Evolutionary conservation across 495 filamentous ascomycete genomes (phyloP).

Genomic region (Rostrohypoxylon terebratum): DNA sequence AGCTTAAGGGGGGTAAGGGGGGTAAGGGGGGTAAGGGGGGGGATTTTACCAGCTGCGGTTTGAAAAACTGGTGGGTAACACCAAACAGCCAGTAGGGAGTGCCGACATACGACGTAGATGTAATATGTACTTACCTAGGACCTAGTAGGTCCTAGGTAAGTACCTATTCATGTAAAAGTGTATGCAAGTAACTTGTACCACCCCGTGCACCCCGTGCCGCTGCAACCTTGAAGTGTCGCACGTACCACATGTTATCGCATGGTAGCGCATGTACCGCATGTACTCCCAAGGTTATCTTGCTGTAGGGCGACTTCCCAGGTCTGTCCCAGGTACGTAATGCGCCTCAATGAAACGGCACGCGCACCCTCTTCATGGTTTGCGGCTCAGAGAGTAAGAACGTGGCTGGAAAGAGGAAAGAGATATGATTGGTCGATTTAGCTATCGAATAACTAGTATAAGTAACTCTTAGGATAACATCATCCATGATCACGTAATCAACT

Average conservation of each 20-base stretch:
- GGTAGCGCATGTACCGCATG: background rate
- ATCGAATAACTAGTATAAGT: background rate
- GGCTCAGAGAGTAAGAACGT: slow-evolving; percentile 35
- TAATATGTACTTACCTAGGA: too few species aligned
- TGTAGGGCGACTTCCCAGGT: slow-evolving; percentile 7
- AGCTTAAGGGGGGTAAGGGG: background rate
- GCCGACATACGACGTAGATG: too few species aligned
- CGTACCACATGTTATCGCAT: background rate
- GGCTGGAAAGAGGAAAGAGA: slow-evolving; percentile 12
- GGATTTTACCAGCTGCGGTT: too few species aligned
- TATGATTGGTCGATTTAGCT: slow-evolving; percentile 27
- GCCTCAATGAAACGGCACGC: slow-evolving; percentile 42
- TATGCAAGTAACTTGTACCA: slow-evolving; percentile 8
- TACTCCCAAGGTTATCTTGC: background rate
- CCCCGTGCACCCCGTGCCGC: background rate
- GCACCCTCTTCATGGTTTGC: slow-evolving; percentile 25
- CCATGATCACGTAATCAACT: slow-evolving; percentile 1
- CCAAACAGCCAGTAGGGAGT: background rate
- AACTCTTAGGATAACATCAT: slow-evolving; percentile 12
- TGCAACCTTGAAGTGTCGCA: background rate
- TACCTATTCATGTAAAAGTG: too few species aligned
- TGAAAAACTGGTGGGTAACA: too few species aligned
- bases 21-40: background rate
- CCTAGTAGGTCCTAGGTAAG: too few species aligned
- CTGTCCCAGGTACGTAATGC: slow-evolving; percentile 31